Conservation (phyloP, 2,329 filamentous ascomycete species). For the Curvularia hawaiiensis region DNA sequence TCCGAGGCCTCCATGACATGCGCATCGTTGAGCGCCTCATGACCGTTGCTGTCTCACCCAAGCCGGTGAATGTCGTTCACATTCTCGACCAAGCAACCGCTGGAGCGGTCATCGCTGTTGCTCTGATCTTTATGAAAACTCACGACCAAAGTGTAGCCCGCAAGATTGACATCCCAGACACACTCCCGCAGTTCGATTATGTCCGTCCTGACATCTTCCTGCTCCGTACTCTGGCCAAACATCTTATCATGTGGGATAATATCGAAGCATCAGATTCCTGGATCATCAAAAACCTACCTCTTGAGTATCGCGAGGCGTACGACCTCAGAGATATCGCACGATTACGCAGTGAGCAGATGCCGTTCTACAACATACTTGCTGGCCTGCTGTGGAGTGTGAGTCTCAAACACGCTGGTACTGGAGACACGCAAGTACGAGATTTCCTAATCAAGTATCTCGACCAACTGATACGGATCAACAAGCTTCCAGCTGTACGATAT, state of each 20-base stretch:
- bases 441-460: slow-evolving; percentile 84
- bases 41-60: slow-evolving; percentile 82
- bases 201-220: slow-evolving; percentile 92
- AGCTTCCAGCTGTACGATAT: slow-evolving; percentile 68
- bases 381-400: slow-evolving; percentile 77
- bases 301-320: slow-evolving; percentile 67
- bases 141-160: slow-evolving; percentile 84
- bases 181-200: slow-evolving; percentile 90
- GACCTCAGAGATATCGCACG: slow-evolving; percentile 64
- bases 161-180: slow-evolving; percentile 93
- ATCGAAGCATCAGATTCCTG: slow-evolving; percentile 76
- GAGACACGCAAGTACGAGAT: slow-evolving; percentile 72
- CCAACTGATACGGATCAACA: slow-evolving; percentile 79
- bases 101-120: slow-evolving; percentile 87
- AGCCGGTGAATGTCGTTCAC: slow-evolving; percentile 90
- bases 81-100: slow-evolving; percentile 91
- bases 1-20: slow-evolving; percentile 93
- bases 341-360: slow-evolving; percentile 81
- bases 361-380: slow-evolving; percentile 89
- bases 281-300: slow-evolving; percentile 76
- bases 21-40: slow-evolving; percentile 86
- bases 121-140: slow-evolving; percentile 96
- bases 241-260: slow-evolving; percentile 89
- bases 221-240: slow-evolving; percentile 83
- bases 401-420: slow-evolving; percentile 55